Evolutionary conservation across 495 filamentous ascomycete genomes (phyloP).

Genomic region (Aspergillus cristatus): DNA sequence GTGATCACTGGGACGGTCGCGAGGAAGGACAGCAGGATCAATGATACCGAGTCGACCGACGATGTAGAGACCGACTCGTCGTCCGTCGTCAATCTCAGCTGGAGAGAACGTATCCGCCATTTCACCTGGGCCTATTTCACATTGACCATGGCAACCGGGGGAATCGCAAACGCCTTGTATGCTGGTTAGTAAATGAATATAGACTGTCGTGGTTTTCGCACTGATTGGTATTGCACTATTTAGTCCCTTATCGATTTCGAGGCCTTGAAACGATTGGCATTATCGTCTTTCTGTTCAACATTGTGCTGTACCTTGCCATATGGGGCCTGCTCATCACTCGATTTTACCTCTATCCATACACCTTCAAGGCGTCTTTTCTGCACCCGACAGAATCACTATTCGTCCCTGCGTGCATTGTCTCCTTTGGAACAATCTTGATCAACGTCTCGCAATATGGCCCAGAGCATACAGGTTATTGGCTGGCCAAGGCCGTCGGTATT

Average conservation of each 20-base stretch:
- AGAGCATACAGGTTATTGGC: conserved; percentile 56
- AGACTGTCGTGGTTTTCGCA: background rate
- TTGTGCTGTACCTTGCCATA: conserved; percentile 63
- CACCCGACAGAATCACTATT: conserved; percentile 78
- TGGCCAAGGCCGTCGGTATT: conserved; percentile 50
- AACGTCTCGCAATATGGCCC: conserved; percentile 75
- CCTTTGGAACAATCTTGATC: conserved; percentile 66
- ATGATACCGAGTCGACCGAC: conserved; percentile 1
- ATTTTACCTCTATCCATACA: conserved; percentile 62
- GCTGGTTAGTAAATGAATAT: conserved; percentile 49
- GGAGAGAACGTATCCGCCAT: conserved; percentile 41
- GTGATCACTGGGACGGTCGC: conserved; percentile 5
- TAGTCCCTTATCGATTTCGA: conserved; percentile 60
- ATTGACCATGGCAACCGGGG: conserved; percentile 75
- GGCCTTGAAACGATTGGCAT: conserved; percentile 66
- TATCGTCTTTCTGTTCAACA: conserved; percentile 67
- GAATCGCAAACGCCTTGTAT: conserved; percentile 70
- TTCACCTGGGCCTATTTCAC: conserved; percentile 65
- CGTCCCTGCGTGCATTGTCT: conserved; percentile 62
- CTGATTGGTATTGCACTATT: conserved; percentile 3
- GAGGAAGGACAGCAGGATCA: background rate
- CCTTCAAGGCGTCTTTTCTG: conserved; percentile 60
- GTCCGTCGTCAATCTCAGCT: conserved; percentile 21
- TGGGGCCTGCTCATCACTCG: conserved; percentile 56
- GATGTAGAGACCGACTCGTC: conserved; percentile 8